Evolutionary conservation across 2,329 filamentous ascomycete genomes (phyloP).

Genomic region (Fusarium mundagurra): DNA sequence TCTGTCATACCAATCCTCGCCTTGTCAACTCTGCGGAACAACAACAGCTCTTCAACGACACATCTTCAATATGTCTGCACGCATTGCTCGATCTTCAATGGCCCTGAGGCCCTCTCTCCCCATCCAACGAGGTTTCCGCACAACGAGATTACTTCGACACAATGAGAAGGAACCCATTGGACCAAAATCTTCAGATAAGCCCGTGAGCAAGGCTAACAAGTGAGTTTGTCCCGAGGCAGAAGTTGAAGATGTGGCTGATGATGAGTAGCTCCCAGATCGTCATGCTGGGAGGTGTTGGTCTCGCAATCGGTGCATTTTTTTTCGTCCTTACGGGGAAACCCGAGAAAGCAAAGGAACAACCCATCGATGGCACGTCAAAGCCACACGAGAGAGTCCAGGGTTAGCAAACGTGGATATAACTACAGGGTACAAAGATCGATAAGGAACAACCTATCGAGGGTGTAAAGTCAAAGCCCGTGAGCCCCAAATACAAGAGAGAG

Average conservation of each 20-base stretch:
- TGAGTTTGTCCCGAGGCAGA: not conserved
- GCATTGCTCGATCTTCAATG: slow-evolving; percentile 24
- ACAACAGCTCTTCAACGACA: not conserved
- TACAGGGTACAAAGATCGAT: not conserved
- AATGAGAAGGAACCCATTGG: slow-evolving; percentile 11
- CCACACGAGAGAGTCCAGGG: not conserved
- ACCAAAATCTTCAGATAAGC: not conserved
- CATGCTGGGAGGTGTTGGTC: slow-evolving; percentile 18
- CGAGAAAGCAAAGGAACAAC: slow-evolving; percentile 15
- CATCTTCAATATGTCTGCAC: slow-evolving; percentile 24
- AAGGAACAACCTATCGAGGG: not conserved
- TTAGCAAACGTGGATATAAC: not conserved
- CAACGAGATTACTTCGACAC: not conserved
- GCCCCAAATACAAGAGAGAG: not conserved
- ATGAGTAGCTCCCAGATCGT: slow-evolving; percentile 12
- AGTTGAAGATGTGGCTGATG: not conserved
- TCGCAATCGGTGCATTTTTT: slow-evolving; percentile 28
- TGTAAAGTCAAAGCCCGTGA: not conserved
- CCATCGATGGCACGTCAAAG: not conserved
- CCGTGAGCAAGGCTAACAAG: not conserved
- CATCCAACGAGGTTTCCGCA: slow-evolving; percentile 9
- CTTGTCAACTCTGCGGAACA: not conserved
- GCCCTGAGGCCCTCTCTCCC: slow-evolving; percentile 16
- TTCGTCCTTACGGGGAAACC: slow-evolving; percentile 23
- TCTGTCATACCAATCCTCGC: not conserved